phyloP scores from a whole-genome alignment of 179 eudicot species.

The Vitellaria paradoxa region DNA sequence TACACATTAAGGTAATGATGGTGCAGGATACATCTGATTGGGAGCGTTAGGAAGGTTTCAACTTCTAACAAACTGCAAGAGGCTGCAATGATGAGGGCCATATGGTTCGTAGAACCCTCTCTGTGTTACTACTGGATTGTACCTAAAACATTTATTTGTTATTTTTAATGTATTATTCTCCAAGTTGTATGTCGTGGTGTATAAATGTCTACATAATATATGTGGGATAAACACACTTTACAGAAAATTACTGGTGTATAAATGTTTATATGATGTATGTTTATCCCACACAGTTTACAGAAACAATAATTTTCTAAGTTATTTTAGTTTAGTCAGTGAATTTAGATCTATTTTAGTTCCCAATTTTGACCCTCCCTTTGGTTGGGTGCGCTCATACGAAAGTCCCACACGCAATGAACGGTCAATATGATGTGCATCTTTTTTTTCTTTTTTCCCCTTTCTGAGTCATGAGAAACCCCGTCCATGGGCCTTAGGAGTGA shows the following conservation, averaged over 20 bases:
- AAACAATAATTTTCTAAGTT: not conserved
- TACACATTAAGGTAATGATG: not conserved
- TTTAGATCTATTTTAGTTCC: not conserved
- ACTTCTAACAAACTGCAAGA: not conserved
- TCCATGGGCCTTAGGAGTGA: too few relatives aligned
- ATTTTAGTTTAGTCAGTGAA: not conserved
- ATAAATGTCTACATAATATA: not conserved
- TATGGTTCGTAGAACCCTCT: not conserved
- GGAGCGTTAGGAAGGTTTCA: not conserved
- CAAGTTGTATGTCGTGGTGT: not conserved
- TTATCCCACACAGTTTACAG: not conserved
- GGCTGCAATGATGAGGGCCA: not conserved
- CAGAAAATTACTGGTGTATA: not conserved
- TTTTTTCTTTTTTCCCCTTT: too few relatives aligned
- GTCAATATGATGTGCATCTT: too few relatives aligned
- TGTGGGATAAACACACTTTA: not conserved
- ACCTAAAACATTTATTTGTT: not conserved
- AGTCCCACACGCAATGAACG: too few relatives aligned
- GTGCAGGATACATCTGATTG: slow-evolving; percentile 10
- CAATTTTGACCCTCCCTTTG: too few relatives aligned
- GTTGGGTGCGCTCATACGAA: too few relatives aligned
- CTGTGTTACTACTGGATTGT: not conserved
- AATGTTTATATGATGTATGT: not conserved
- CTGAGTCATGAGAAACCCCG: too few relatives aligned
- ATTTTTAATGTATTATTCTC: not conserved